phyloP scores from a whole-genome alignment of 257 asterid genomes.

The Rhazya stricta region DNA sequence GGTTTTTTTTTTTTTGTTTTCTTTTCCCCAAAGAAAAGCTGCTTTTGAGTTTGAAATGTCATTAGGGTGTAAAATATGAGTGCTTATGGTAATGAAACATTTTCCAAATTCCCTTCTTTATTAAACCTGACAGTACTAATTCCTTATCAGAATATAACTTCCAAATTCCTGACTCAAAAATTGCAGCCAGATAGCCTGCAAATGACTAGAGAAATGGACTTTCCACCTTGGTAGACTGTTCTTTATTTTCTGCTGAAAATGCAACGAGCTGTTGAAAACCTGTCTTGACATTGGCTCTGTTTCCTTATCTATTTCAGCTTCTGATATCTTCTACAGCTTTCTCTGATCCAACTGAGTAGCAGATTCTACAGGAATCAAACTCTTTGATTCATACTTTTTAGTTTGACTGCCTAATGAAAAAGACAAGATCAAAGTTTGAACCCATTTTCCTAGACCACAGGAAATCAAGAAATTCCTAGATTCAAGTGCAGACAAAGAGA shows the following conservation, averaged over 20 bases:
- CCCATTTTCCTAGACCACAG: slow-evolving; percentile 7
- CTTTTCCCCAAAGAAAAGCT: too few species aligned
- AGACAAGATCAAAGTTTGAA: neutral
- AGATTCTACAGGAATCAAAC: neutral
- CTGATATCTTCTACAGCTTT: neutral
- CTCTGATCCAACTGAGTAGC: neutral
- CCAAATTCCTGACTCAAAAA: too few species aligned
- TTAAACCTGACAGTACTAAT: too few species aligned
- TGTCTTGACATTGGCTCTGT: neutral
- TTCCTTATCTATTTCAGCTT: neutral
- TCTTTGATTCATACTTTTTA: neutral
- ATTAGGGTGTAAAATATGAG: too few species aligned
- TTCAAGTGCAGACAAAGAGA: neutral
- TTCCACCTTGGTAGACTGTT: too few species aligned
- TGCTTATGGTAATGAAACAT: neutral
- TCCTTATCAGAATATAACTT: too few species aligned
- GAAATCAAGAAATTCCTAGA: neutral
- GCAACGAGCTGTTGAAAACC: neutral
- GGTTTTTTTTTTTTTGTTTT: too few species aligned
- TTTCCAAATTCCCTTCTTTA: too few species aligned
- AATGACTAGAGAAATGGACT: too few species aligned
- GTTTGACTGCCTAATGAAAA: neutral
- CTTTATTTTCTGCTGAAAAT: too few species aligned
- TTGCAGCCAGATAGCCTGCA: neutral
- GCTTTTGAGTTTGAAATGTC: neutral